Base-by-base conservation (phyloP, 169 alveolate species). In the Sarcocystis neurona region DNA sequence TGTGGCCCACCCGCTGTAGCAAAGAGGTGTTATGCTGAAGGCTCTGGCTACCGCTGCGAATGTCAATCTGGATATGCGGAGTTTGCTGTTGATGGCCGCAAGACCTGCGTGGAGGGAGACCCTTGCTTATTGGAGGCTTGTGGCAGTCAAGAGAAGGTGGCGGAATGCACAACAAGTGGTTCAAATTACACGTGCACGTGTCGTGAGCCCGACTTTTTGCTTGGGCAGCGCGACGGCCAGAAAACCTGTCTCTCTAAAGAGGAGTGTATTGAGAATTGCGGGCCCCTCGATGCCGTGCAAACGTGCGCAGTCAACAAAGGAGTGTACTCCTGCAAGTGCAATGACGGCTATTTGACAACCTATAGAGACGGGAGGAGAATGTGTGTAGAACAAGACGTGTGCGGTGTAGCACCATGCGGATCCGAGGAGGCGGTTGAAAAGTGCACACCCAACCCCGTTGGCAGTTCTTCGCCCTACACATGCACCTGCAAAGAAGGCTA, bases 51-150 rank as follows among this genome's bases (percentile, higher is more conserved):
- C 85, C 46, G 41, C 37, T 82, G 88, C 56, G 39, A 43, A 43
- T 82, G 88, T 63, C 72, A 82, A 4, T 15, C 58, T 1, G 88
- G 88, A 43, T 82, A 60, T 39, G 43, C 82, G 41, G 82, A 72
- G 43, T 48, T 72, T 5, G 10, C 34, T 72, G 56, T 39, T 10
- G 27, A 72, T 23, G 82, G 82, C 3, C 37, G 32, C 58, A 72
- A 27, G 27, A 39, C 39, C 34, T 72, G 82, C 41, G 46, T 39
- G 56, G 43, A 18, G 34, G 82, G 82, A 20, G 82, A 72, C 56
- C 82, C 82, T 20, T 72, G 82, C 34, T 39, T 39, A 12, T 37
- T 72, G 56, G 5, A 44, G 15, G 43, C 41, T 48, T 72, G 82
- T n/a, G 82, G 82, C 48, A 10, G 60, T 18, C 6, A 3, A 32